Conservation (phyloP, 2,329 filamentous ascomycete species). For the Aspergillus sp. region DNA sequence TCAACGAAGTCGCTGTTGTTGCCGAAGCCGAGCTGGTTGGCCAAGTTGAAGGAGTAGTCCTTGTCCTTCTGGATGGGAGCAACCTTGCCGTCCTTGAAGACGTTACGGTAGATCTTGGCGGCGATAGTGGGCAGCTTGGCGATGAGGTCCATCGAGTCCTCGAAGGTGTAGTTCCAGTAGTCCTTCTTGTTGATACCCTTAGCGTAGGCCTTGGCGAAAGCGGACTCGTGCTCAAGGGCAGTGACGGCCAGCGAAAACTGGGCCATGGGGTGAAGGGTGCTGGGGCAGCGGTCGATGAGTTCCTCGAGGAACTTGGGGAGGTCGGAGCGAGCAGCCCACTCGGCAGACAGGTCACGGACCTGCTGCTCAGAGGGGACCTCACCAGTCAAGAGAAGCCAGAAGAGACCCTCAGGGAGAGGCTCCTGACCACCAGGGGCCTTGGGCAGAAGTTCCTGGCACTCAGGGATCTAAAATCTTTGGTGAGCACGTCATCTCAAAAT, state of each 20-base stretch:
- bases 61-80: slow-evolving; percentile 94
- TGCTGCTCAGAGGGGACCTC: slow-evolving; percentile 98
- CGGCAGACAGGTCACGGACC: slow-evolving; percentile 93
- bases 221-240: slow-evolving; percentile 95
- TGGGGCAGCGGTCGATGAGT: slow-evolving; percentile 99
- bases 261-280: slow-evolving; percentile 98
- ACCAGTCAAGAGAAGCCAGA: slow-evolving; percentile 98
- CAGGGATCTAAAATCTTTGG: slow-evolving; percentile 61
- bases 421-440: slow-evolving; percentile 95
- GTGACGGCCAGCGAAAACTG: slow-evolving; percentile 98
- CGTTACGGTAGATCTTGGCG: slow-evolving; percentile 98
- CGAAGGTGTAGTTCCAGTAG: slow-evolving; percentile 99
- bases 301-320: slow-evolving; percentile 98
- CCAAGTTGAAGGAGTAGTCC: slow-evolving; percentile 99
- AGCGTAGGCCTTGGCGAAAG: slow-evolving; percentile 96
- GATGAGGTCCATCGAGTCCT: slow-evolving; percentile 99
- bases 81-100: slow-evolving; percentile 99
- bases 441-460: slow-evolving; percentile 95
- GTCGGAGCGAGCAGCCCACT: slow-evolving; percentile 97
- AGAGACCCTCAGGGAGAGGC: slow-evolving; percentile 97
- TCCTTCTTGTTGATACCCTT: slow-evolving; percentile 99
- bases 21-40: slow-evolving; percentile 97
- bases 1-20: slow-evolving; percentile 95
- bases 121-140: slow-evolving; percentile 98
- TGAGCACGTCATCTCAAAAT: slow-evolving; percentile 12